Base-by-base conservation (phyloP, 768 basidiomycete genomes). In the Hygrophoropsis aurantiaca region DNA sequence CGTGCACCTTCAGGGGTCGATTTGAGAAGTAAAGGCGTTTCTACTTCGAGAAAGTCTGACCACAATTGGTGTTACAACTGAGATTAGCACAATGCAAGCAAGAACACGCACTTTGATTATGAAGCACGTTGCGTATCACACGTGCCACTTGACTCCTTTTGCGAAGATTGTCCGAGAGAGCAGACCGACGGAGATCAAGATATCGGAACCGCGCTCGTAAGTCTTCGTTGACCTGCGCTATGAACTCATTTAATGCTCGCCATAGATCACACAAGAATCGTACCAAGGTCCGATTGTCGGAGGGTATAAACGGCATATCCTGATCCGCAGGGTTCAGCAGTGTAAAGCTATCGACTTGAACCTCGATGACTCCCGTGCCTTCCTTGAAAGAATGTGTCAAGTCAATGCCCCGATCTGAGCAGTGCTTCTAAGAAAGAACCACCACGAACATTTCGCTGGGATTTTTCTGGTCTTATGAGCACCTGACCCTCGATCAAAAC, bases 1-100 rank as follows among this genome's bases (percentile, higher is more conserved):
- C 94, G 79, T 1, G 94, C 94, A 24, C 94, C 94, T 71, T 97
- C 94, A 18, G 93, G 92, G 2, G 93, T 88, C 7, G 94, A 95
- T 61, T 88, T 85, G 23, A 97, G 78, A 18, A 97, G 77, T 44
- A 93, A 76, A 21, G 94, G 94, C 0, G 94, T 97, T 66, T 97
- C 94, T 25, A 97, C 89, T 64, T 97, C 94, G 44, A 83, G 74
- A 66, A 97, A 97, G 58, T 80, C 94, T 97, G 46, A 56, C 45
- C 57, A 49, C 38, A 40, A 46, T 55, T 47, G 46, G 36, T 30
- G 45, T 15, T 21, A 11, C 21, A 41, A 32, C 41, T 41, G 44
- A 27, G 42, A 19, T 49, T 35, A 45, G 37, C 25, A 47, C 41
- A 40, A 49, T 46, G 44, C 44, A 53, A 35, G 34, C 30, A 40